Percentiles rank a stretch among this genome's conserved stretches.
These are phyloP conservation scores for Neofusicoccum cordaticola DNA, from an alignment of 2,329 filamentous ascomycete genomes.

Conservation along the genomic window DNA sequence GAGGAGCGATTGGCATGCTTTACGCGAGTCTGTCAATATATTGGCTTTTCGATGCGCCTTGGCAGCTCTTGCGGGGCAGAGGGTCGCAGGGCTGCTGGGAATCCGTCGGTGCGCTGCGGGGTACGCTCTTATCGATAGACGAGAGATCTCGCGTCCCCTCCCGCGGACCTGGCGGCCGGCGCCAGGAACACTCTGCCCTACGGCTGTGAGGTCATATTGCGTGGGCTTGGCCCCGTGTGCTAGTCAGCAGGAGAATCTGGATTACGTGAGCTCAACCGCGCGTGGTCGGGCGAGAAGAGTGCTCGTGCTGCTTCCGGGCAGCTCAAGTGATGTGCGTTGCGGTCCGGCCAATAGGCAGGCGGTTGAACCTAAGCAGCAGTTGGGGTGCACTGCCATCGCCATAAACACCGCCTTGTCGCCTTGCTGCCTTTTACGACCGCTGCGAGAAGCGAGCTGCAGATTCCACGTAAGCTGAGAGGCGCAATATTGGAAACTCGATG, in stretches of 20 bases:
- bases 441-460: not conserved
- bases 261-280: no score
- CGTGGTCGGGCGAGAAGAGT: no score
- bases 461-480: not conserved
- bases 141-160: not conserved
- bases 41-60: not conserved
- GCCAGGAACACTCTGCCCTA: not conserved
- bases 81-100: not conserved
- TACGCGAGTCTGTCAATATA: constrained; percentile 1
- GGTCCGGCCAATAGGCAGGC: not conserved
- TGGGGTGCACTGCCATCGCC: not conserved
- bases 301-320: not conserved
- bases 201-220: not conserved
- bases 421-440: not conserved
- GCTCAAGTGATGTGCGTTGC: not conserved
- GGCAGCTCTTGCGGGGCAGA: not conserved
- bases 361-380: not conserved
- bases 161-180: not conserved
- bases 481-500: not conserved
- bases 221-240: no score
- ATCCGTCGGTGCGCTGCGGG: constrained; percentile 8
- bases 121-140: not conserved
- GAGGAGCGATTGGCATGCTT: not conserved
- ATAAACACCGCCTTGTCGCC: not conserved
- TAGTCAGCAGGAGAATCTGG: no score